phyloP scores from a whole-genome alignment of 805 yeast species.

The Cyberlindnera xishuangbannaensis region DNA sequence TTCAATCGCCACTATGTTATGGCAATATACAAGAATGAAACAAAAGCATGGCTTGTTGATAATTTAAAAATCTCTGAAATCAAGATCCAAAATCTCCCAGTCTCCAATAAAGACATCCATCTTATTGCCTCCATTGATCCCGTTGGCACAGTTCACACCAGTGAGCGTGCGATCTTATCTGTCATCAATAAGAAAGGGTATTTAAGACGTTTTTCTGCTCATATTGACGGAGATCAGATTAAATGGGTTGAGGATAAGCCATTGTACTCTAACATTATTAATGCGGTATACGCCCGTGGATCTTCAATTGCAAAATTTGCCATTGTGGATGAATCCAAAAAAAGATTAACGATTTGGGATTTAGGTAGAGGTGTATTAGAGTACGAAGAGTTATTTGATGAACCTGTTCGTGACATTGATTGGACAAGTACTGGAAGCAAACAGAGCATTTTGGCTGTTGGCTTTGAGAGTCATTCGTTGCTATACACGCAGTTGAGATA shows the following conservation, averaged over 20 bases:
- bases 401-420: constrained; percentile 62
- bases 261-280: constrained; percentile 49
- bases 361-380: constrained; percentile 60
- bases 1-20: constrained; percentile 40
- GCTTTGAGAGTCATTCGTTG: constrained; percentile 57
- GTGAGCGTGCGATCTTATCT: constrained; percentile 44
- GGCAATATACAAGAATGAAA: constrained; percentile 39
- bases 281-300: constrained; percentile 56
- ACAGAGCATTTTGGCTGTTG: constrained; percentile 75
- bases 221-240: constrained; percentile 27
- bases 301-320: constrained; percentile 76
- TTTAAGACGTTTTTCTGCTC: constrained; percentile 42
- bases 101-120: constrained; percentile 31
- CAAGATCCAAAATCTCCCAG: constrained; percentile 35
- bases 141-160: constrained; percentile 35
- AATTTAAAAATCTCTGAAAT: constrained; percentile 25
- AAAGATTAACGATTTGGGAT: constrained; percentile 73
- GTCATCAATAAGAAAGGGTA: constrained; percentile 49
- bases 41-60: constrained; percentile 36
- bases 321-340: constrained; percentile 50
- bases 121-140: constrained; percentile 62
- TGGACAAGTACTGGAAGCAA: constrained; percentile 72
- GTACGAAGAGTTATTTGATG: constrained; percentile 40
- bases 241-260: constrained; percentile 48
- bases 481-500: constrained; percentile 79